Evolutionary conservation across 2,329 filamentous ascomycete species (phyloP), one percentile per base, ranked within the genome.

Genomic region (Monosporascus cannonballus): DNA sequence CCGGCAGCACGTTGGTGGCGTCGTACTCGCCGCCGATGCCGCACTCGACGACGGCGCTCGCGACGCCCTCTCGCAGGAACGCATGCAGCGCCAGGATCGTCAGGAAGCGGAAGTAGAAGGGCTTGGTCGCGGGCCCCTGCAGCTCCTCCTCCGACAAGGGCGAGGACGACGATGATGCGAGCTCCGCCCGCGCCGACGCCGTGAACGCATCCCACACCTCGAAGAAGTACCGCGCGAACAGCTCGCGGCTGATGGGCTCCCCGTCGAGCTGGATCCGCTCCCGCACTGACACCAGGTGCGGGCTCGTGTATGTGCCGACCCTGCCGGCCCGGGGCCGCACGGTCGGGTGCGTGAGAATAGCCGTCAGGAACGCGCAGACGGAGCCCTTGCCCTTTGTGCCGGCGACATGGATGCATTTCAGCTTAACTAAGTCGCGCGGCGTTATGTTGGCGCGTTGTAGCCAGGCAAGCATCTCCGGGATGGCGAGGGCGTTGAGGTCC

Each of bases 311-410:
- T 1, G 91, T 83, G 39, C 91, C 91, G 25, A 94, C 69, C 68
- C 69, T 55, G 56, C 72, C 53, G 57, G 69, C 56, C 55, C 59
- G 48, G 48, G 66, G 37, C 51, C 61, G 49, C 51, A 59, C 64
- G 56, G 51, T 69, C 45, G 73, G 69, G 53, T 63, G 74, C 3
- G 77, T 73, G n/a, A 96, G 76, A 57, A 96, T 89, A 2, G 85
- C 85, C 15, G 90, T 90, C 20, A 90, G 81, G 67, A 92, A 93
- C 9, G 92, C 87, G 59, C 88, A 90, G 0, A 90, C 91, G 2
- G 89, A 94, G 41, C 92, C 92, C 69, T 96, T 97, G 55, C 93
- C 93, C 69, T 96, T 97, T 4, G 92, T 96, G 14, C 93, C 93
- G 1, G 93, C 89, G 46, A 97, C 84, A 67, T 97, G 93, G 55